Base-by-base conservation (phyloP, 2,329 filamentous ascomycete genomes). In the Aspergillus sp. region DNA sequence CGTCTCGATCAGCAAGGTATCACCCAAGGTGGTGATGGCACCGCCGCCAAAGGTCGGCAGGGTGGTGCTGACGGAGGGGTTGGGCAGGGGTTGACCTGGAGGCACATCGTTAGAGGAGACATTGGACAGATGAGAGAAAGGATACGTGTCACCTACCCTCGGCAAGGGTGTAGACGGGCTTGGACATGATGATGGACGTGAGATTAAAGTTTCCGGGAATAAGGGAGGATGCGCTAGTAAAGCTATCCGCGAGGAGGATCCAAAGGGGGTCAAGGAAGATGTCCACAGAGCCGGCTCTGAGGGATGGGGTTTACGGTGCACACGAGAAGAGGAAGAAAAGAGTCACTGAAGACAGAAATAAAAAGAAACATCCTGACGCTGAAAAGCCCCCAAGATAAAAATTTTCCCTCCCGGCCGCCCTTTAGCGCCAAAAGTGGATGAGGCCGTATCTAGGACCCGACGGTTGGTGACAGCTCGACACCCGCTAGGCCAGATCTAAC, bases 401-500 rank as follows among this genome's bases (percentile, higher is more conserved):
- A 6, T 47, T 55, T 47, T 27, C 27, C 39, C 30, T 27, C 39
- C 25, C 38, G 10, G 39, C 30, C 19, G 27, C 13, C 32, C 27
- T 30, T 23, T 55, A 55, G 53, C 36, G 53, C 39, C 53, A 47
- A 55, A 55, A 54, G 52, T 54, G 52, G 52, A 54, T 54, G 52
- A 41, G 52, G 38, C n/a, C n/a, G 39, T 55, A 36, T 36, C 32
- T 36, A 32, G n/a, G 44, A 19, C 7, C 23, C 47, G 10, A 19
- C 47, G 23, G 47, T 27, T 13, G 41, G 17, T 21, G 41, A 44
- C 41, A 44, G 41, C 19, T 44, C 21, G 32, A 36, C 32, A 36
- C 5, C 32, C 32, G 32, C 11, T 36, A 4, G 32, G 32, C 32
- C 32, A 36, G 32, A 36, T 36, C 32, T 36, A 36, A 36, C 32